Evolutionary conservation across 768 basidiomycete genomes (phyloP).

Genomic region (Antrodiella citrinella): DNA sequence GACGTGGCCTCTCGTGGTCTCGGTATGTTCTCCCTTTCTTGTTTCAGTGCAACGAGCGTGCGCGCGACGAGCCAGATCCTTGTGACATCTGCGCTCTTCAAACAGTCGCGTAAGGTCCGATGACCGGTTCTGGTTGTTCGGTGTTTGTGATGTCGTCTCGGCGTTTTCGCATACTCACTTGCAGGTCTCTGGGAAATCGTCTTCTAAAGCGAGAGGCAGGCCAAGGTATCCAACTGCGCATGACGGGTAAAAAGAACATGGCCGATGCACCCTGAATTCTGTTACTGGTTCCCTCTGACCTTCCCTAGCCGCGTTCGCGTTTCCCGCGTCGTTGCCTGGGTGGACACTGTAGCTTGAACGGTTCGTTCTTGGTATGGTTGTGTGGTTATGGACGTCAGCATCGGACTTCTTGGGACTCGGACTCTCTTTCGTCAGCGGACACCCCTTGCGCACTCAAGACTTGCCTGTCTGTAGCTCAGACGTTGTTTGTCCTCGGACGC

Average conservation of each 20-base stretch:
- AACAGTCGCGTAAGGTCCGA: neutral
- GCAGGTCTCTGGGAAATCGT: conserved; percentile 28
- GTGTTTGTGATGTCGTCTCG: conserved; percentile 1
- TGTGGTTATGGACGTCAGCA: conserved; percentile 44
- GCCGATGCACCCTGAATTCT: conserved; percentile 21
- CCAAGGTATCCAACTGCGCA: conserved; percentile 23
- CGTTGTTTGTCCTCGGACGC: conserved; percentile 32
- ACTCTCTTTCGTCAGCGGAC: conserved; percentile 29
- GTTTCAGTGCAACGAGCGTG: conserved; percentile 38
- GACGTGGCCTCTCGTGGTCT: conserved; percentile 99
- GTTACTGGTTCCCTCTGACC: conserved; percentile 35
- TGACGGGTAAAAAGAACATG: conserved; percentile 12
- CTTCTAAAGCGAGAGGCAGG: conserved; percentile 28
- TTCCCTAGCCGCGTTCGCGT: conserved; percentile 30
- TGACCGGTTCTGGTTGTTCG: neutral
- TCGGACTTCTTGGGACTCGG: conserved; percentile 29
- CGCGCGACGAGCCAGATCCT: conserved; percentile 18
- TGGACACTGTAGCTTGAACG: conserved; percentile 20
- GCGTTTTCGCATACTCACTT: conserved; percentile 18
- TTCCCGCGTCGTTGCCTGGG: conserved; percentile 21
- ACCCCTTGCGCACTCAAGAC: conserved; percentile 38
- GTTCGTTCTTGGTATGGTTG: conserved; percentile 39
- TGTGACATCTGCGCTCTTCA: neutral
- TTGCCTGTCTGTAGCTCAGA: conserved; percentile 48
- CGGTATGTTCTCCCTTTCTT: conserved; percentile 68